A percentile compares a stretch with the other conserved stretches of the same genome.
Conservation (phyloP, 164 flowering plant species). For the Nymphaea thermarum region DNA sequence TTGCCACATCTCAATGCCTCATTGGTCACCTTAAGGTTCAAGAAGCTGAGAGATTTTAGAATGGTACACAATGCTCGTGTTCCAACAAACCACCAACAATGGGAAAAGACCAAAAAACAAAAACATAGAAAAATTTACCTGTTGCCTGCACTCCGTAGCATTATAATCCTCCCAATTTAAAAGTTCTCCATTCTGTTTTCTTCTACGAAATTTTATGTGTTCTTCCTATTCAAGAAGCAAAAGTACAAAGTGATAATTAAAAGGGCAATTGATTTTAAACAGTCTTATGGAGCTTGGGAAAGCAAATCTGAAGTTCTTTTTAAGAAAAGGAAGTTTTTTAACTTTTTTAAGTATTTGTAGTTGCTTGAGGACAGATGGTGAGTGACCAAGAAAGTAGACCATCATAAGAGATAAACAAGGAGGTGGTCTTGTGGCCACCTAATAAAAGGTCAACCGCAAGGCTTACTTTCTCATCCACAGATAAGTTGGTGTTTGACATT, state of each 20-base stretch:
- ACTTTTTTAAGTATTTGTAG: conserved; percentile 23
- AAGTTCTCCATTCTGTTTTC: conserved; percentile 29
- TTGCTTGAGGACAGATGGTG: conserved; percentile 33
- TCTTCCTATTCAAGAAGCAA: conserved; percentile 23
- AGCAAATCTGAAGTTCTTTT: too few species aligned
- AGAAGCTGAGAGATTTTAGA: neutral
- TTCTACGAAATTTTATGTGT: conserved; percentile 33
- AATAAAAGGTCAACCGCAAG: conserved; percentile 53
- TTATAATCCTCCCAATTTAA: conserved; percentile 60
- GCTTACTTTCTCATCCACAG: conserved; percentile 59
- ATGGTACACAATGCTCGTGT: neutral
- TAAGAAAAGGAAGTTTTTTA: too few species aligned
- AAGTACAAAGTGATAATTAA: neutral
- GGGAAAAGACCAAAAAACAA: neutral
- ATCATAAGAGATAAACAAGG: conserved; percentile 43
- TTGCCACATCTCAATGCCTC: conserved; percentile 67
- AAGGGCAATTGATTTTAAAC: too few species aligned
- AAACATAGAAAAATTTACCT: conserved; percentile 18
- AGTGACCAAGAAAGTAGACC: conserved; percentile 39
- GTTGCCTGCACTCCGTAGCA: conserved; percentile 54
- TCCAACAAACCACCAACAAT: neutral
- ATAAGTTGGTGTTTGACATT: conserved; percentile 30
- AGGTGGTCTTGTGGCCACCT: conserved; percentile 70
- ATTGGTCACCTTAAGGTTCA: conserved; percentile 39
- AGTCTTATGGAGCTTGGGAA: too few species aligned